Percentiles rank a stretch among this genome's conserved stretches.
These are phyloP conservation scores for Solanum gandarillasii DNA, from an alignment of 257 asterid genomes.

Conservation along the genomic window DNA sequence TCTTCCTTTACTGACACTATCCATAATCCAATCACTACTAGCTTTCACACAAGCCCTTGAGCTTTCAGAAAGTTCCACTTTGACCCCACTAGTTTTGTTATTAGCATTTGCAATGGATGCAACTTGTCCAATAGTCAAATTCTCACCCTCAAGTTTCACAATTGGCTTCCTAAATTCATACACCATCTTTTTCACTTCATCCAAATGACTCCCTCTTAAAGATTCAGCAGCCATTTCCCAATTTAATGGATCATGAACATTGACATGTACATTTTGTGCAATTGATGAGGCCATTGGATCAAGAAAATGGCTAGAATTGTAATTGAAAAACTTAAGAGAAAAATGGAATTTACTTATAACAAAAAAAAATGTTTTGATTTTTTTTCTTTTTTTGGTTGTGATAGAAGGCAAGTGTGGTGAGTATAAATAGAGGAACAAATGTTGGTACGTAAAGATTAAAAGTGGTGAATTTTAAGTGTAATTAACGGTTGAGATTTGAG, in stretches of 20 bases:
- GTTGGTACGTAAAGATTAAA: constrained; percentile 48
- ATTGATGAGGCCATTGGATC: not conserved
- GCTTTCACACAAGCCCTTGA: constrained; percentile 79
- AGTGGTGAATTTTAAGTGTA: constrained; percentile 8
- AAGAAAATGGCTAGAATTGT: not conserved
- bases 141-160: constrained; percentile 76
- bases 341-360: not conserved
- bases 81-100: constrained; percentile 29
- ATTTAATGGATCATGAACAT: constrained; percentile 51
- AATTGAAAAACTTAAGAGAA: not conserved
- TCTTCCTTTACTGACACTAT: constrained; percentile 67
- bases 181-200: constrained; percentile 82
- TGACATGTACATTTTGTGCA: constrained; percentile 13
- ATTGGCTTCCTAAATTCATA: constrained; percentile 58
- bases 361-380: not conserved
- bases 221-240: constrained; percentile 80
- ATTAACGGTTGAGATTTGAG: constrained; percentile 18
- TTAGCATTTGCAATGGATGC: constrained; percentile 36
- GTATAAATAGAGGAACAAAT: constrained; percentile 32
- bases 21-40: constrained; percentile 93
- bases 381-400: not conserved
- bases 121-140: constrained; percentile 61
- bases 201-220: constrained; percentile 70
- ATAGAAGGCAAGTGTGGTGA: constrained; percentile 11
- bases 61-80: constrained; percentile 72